A percentile compares a stretch with the other conserved stretches of the same genome.
phyloP scores from a whole-genome alignment of 2,329 filamentous ascomycete species.

The Cytospora mali region DNA sequence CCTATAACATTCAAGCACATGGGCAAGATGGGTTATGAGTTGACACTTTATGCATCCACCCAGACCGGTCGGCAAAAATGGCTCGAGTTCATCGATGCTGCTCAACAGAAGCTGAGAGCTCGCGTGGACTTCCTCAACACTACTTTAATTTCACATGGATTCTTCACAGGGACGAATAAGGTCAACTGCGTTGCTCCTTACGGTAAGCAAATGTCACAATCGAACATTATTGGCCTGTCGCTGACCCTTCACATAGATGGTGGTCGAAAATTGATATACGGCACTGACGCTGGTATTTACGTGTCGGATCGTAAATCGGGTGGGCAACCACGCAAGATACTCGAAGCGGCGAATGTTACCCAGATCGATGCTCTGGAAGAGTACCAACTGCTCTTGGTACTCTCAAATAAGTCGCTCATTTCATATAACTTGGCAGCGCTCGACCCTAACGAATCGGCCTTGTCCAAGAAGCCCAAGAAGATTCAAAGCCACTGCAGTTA shows the following conservation, averaged over 20 bases:
- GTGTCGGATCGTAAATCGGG: constrained; percentile 88
- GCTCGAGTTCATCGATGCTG: constrained; percentile 91
- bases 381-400: constrained; percentile 85
- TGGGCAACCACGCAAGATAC: constrained; percentile 74
- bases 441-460: constrained; percentile 77
- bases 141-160: constrained; percentile 59
- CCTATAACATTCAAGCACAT: constrained; percentile 96
- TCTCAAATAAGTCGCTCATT: constrained; percentile 89
- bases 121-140: constrained; percentile 91
- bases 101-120: constrained; percentile 83
- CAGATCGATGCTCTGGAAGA: constrained; percentile 97
- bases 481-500: constrained; percentile 98
- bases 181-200: constrained; percentile 95
- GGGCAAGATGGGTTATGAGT: constrained; percentile 92
- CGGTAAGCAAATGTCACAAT: constrained; percentile 55
- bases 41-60: constrained; percentile 84
- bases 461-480: constrained; percentile 87
- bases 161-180: constrained; percentile 69
- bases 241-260: constrained; percentile 65
- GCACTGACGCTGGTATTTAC: constrained; percentile 92
- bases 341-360: constrained; percentile 85
- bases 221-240: neutral
- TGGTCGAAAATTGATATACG: constrained; percentile 90
- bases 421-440: constrained; percentile 88
- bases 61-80: constrained; percentile 90